Conservation (phyloP, 73 alveolate species). For the Urostyla sp. region DNA sequence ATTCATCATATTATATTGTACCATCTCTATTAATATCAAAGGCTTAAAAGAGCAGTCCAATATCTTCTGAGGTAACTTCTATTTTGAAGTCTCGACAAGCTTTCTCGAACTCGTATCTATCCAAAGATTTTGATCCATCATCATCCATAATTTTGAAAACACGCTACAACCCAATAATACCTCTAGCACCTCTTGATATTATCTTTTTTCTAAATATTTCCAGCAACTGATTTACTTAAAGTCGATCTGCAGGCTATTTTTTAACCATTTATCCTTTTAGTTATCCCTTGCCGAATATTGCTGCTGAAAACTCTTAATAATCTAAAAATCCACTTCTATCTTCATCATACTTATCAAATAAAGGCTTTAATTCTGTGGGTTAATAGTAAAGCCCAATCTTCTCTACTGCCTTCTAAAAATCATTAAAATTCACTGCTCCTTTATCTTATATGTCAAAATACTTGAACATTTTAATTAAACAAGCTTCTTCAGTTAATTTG, state of each 20-base stretch:
- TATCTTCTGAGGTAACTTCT: conserved; percentile 63
- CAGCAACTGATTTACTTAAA: conserved; percentile 41
- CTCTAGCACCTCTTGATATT: conserved; percentile 78
- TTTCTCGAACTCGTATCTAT: conserved; percentile 70
- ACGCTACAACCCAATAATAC: conserved; percentile 81
- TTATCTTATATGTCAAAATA: conserved; percentile 92
- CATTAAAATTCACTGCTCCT: conserved; percentile 77
- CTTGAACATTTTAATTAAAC: conserved; percentile 90
- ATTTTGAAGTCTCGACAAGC: conserved; percentile 77
- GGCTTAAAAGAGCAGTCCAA: conserved; percentile 55
- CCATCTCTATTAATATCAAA: conserved; percentile 72
- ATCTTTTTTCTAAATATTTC: conserved; percentile 74
- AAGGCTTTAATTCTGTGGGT: conserved; percentile 45
- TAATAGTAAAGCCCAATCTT: conserved; percentile 87
- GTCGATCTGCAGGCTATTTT: neutral
- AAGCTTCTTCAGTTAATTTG: conserved; percentile 90
- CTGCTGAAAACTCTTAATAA: conserved; percentile 78
- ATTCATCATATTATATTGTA: conserved; percentile 77
- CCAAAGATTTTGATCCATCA: conserved; percentile 64
- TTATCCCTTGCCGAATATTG: conserved; percentile 51
- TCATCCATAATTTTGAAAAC: conserved; percentile 79
- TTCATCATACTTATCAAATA: conserved; percentile 69
- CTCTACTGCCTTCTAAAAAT: conserved; percentile 84
- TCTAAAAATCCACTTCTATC: conserved; percentile 77
- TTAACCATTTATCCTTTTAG: conserved; percentile 25